phyloP scores from a whole-genome alignment of 2,329 filamentous ascomycete species.

The Aspergillus costaricaensis region DNA sequence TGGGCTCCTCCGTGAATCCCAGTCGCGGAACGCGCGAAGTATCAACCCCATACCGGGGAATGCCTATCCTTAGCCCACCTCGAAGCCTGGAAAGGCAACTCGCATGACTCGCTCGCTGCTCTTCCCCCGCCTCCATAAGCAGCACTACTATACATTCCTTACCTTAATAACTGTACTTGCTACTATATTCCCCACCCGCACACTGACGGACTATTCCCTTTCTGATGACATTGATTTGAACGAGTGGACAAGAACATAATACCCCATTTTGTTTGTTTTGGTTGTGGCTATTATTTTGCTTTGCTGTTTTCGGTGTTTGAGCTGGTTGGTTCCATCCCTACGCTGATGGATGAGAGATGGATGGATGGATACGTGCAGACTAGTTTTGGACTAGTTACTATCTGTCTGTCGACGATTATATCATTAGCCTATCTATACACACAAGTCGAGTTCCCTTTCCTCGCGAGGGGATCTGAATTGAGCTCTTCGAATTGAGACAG shows the following conservation, averaged over 20 bases:
- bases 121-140: not conserved
- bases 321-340: too few species aligned
- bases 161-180: not conserved
- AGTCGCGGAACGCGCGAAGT: constrained; percentile 26
- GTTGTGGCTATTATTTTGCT: too few species aligned
- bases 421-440: not conserved
- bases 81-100: constrained; percentile 43
- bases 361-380: not conserved
- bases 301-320: not conserved
- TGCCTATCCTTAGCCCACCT: constrained; percentile 33
- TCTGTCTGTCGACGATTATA: not conserved
- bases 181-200: not conserved
- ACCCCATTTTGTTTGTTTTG: constrained; percentile 5
- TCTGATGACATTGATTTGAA: not conserved
- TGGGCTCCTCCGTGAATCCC: constrained; percentile 21
- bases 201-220: not conserved
- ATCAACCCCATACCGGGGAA: constrained; percentile 28
- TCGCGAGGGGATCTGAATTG: too few species aligned
- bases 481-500: not conserved
- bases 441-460: not conserved
- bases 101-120: constrained; percentile 15
- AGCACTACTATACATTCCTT: not conserved
- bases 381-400: not conserved
- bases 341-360: not conserved
- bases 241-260: constrained; percentile 7